Evolutionary conservation across 1,139 yeast genomes (phyloP).

Genomic region (Casaregolazyma suthepensis): DNA sequence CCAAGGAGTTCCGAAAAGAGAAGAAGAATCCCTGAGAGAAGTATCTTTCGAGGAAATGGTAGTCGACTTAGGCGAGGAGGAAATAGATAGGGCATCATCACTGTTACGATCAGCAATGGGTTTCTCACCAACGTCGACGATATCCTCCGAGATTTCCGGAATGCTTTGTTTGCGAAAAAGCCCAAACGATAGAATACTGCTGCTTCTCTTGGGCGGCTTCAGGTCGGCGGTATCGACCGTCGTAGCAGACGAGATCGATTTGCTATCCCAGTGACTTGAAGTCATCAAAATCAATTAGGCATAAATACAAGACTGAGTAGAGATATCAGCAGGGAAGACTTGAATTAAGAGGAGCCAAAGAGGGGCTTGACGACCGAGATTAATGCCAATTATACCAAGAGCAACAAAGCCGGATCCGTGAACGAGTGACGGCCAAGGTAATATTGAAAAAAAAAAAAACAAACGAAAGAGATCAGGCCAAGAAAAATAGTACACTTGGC

Average conservation of each 20-base stretch:
- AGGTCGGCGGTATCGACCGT: not conserved
- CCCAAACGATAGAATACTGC: not conserved
- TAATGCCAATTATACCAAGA: not conserved
- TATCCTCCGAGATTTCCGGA: not conserved
- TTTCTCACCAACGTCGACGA: not conserved
- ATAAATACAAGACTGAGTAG: not conserved
- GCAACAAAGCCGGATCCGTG: not conserved
- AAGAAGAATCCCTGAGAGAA: not conserved
- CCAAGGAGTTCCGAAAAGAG: slow-evolving; percentile 3
- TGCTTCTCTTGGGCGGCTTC: not conserved
- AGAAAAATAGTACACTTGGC: not conserved
- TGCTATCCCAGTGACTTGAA: not conserved
- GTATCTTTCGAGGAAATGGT: slow-evolving; percentile 6
- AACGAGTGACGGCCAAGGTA: not conserved
- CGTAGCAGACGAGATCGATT: not conserved
- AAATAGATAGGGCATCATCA: slow-evolving; percentile 5
- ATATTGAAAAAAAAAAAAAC: too few species aligned
- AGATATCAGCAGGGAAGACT: not conserved
- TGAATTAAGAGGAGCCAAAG: not conserved
- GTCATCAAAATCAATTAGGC: not conserved
- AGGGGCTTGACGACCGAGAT: not conserved
- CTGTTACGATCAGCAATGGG: not conserved
- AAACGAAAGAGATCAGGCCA: not conserved
- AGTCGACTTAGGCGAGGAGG: slow-evolving; percentile 8
- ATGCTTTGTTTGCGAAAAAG: not conserved